Conservation (phyloP, 768 basidiomycete genomes). For the Pholiota molesta region DNA sequence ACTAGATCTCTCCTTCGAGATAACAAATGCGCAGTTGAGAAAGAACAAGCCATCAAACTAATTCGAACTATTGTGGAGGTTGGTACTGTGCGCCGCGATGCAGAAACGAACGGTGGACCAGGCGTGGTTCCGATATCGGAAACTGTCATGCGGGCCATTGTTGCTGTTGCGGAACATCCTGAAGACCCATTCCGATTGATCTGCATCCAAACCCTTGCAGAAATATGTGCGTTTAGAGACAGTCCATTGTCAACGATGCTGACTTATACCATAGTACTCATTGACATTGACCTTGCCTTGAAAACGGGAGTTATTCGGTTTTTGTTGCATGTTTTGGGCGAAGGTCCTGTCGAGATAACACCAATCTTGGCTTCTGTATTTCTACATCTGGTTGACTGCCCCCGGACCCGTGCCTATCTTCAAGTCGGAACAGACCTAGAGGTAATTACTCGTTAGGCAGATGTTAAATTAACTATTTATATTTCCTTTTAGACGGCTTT, state of each 20-base stretch:
- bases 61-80: slow-evolving; percentile 83
- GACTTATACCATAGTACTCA: slow-evolving; percentile 62
- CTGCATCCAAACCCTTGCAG: slow-evolving; percentile 85
- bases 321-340: slow-evolving; percentile 84
- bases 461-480: not conserved
- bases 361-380: slow-evolving; percentile 81
- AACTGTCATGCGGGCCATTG: slow-evolving; percentile 82
- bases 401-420: slow-evolving; percentile 77
- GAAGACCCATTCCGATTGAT: slow-evolving; percentile 88
- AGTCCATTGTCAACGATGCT: not conserved
- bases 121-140: slow-evolving; percentile 68
- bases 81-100: slow-evolving; percentile 59
- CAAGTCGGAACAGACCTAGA: slow-evolving; percentile 87
- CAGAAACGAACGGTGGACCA: slow-evolving; percentile 40
- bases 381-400: slow-evolving; percentile 83
- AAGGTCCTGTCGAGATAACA: slow-evolving; percentile 83
- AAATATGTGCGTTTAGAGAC: slow-evolving; percentile 66
- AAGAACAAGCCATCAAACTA: slow-evolving; percentile 91
- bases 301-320: slow-evolving; percentile 85
- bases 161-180: slow-evolving; percentile 89
- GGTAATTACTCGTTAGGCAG: slow-evolving; percentile 44
- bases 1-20: slow-evolving; percentile 83
- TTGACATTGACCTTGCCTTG: slow-evolving; percentile 83
- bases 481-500: slow-evolving; percentile 66
- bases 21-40: slow-evolving; percentile 79